These are phyloP conservation scores for Malassezia equina DNA, from an alignment of 1,284 basidiomycete genomes.

Conservation along the genomic window DNA sequence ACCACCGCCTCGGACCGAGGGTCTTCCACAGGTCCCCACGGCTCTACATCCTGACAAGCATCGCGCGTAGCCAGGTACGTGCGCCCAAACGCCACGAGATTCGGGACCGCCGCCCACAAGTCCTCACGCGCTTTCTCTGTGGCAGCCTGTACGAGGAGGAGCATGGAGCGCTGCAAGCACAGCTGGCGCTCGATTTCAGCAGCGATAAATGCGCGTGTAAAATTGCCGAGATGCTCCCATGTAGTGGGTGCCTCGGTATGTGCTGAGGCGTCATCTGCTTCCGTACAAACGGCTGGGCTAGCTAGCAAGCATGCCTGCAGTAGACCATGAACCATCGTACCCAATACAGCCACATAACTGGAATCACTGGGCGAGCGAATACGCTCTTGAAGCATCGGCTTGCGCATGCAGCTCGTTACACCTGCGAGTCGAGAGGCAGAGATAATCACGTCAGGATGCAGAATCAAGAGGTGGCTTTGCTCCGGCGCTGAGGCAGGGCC, in stretches of 20 bases:
- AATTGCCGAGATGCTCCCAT: slow-evolving; percentile 36
- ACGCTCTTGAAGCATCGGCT: slow-evolving; percentile 34
- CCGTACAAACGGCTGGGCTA: not conserved
- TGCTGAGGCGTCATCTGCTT: slow-evolving; percentile 32
- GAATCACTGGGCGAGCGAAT: slow-evolving; percentile 26
- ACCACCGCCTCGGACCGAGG: not conserved
- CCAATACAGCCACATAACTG: slow-evolving; percentile 31
- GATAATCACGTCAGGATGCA: slow-evolving; percentile 41
- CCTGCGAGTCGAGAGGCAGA: slow-evolving; percentile 37
- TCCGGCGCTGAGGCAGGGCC: not conserved
- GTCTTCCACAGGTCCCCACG: not conserved
- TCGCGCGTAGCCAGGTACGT: slow-evolving; percentile 24
- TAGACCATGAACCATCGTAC: slow-evolving; percentile 40
- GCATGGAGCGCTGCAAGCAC: slow-evolving; percentile 21
- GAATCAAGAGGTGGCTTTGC: slow-evolving; percentile 32
- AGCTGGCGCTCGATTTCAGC: slow-evolving; percentile 28
- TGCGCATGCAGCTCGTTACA: slow-evolving; percentile 35
- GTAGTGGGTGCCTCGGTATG: slow-evolving; percentile 1
- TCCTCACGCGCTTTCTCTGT: slow-evolving; percentile 18
- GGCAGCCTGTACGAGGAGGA: slow-evolving; percentile 26
- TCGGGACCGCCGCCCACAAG: slow-evolving; percentile 23
- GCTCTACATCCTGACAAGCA: not conserved
- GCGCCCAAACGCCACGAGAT: slow-evolving; percentile 33
- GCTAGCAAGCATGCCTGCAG: slow-evolving; percentile 39
- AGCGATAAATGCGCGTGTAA: slow-evolving; percentile 28